These are phyloP conservation scores for Lycium barbarum DNA, from an alignment of 257 asterid species.

Conservation along the genomic window DNA sequence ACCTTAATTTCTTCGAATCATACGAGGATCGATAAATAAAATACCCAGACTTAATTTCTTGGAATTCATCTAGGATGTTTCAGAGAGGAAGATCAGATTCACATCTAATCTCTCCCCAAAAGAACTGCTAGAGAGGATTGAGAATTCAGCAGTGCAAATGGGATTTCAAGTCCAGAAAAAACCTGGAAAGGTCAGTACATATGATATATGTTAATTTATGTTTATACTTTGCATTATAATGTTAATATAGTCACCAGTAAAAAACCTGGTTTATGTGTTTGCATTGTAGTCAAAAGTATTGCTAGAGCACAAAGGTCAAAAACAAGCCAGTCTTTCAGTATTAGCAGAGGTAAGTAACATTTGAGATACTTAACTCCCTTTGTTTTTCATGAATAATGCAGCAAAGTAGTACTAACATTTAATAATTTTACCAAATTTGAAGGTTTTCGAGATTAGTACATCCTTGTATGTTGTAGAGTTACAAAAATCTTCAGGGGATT, in stretches of 20 bases:
- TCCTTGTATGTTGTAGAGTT: conserved; percentile 84
- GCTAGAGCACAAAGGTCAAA: conserved; percentile 62
- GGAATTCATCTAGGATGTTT: conserved; percentile 67
- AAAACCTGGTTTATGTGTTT: neutral
- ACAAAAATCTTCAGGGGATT: conserved; percentile 74
- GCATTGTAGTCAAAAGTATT: conserved; percentile 66
- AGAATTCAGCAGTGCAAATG: conserved; percentile 62
- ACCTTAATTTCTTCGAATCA: neutral
- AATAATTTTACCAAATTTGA: conserved; percentile 30
- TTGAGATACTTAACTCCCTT: neutral
- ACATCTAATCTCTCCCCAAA: conserved; percentile 78
- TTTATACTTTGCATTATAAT: neutral
- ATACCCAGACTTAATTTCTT: neutral
- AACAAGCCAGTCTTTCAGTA: conserved; percentile 63
- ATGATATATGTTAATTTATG: neutral
- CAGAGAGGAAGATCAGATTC: conserved; percentile 92
- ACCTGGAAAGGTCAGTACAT: conserved; percentile 73
- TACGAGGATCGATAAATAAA: neutral
- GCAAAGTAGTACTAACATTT: neutral
- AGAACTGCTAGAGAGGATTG: conserved; percentile 81
- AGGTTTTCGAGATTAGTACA: conserved; percentile 90
- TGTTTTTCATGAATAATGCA: neutral
- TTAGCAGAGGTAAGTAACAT: conserved; percentile 77
- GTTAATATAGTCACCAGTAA: neutral
- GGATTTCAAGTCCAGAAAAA: conserved; percentile 84